These are phyloP conservation scores for Aspergillus udagawae DNA, from an alignment of 2,329 filamentous ascomycete genomes.

Conservation along the genomic window DNA sequence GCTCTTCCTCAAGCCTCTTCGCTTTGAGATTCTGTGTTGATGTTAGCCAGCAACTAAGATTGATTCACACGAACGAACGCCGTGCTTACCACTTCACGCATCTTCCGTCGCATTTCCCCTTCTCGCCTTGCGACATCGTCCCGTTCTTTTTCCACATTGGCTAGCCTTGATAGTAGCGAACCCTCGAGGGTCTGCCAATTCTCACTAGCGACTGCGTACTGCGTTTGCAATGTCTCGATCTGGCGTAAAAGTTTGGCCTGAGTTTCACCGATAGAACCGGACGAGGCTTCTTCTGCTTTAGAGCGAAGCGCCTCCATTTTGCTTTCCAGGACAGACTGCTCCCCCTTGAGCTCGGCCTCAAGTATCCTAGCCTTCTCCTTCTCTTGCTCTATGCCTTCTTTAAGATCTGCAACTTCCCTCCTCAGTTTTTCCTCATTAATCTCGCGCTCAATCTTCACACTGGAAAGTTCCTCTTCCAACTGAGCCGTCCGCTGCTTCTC, in stretches of 20 bases:
- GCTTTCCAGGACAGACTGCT: constrained; percentile 72
- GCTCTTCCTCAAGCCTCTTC: constrained; percentile 73
- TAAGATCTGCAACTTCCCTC: constrained; percentile 65
- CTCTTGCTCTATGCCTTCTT: constrained; percentile 68
- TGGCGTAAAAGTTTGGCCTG: constrained; percentile 89
- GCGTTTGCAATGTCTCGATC: constrained; percentile 90
- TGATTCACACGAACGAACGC: neutral
- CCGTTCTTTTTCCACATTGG: constrained; percentile 79
- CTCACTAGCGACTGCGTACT: constrained; percentile 88
- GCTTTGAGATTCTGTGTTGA: constrained; percentile 57
- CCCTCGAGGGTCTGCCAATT: constrained; percentile 98
- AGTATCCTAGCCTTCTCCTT: constrained; percentile 64
- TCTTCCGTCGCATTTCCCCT: constrained; percentile 82
- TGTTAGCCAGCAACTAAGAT: constrained; percentile 3
- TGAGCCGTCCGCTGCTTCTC: constrained; percentile 56
- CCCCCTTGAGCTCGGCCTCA: constrained; percentile 76
- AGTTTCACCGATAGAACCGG: constrained; percentile 72
- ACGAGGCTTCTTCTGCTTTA: constrained; percentile 83
- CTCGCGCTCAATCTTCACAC: constrained; percentile 69
- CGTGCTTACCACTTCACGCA: constrained; percentile 70
- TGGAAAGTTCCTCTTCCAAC: constrained; percentile 62
- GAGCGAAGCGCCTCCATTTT: constrained; percentile 85
- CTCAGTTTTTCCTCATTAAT: constrained; percentile 66
- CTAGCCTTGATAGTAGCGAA: constrained; percentile 72
- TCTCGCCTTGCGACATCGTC: constrained; percentile 82